Percentiles rank a stretch among this genome's conserved stretches.
Conservation (phyloP, 306 rosid genomes). For the Prunus davidiana region DNA sequence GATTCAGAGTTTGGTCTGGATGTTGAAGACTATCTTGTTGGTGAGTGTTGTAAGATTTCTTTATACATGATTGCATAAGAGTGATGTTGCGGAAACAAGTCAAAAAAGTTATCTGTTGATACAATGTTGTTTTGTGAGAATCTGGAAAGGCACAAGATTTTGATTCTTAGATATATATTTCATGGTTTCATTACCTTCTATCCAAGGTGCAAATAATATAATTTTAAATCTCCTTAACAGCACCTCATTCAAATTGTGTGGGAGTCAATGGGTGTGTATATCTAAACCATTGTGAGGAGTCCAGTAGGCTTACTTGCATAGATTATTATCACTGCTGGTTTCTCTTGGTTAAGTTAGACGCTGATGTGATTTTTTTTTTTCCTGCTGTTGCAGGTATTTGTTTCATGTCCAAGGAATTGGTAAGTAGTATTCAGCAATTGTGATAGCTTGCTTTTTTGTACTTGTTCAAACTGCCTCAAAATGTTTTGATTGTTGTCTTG, state of each 20-base stretch:
- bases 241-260: not conserved
- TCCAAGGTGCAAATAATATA: not conserved
- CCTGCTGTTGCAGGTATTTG: slow-evolving; percentile 68
- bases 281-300: not conserved
- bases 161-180: not conserved
- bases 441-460: slow-evolving; percentile 1
- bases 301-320: not conserved
- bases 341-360: not conserved
- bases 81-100: slow-evolving; percentile 9
- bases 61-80: slow-evolving; percentile 1
- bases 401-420: slow-evolving; percentile 96
- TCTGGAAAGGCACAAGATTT: not conserved
- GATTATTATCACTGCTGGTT: not conserved
- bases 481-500: not conserved
- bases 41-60: slow-evolving; percentile 45
- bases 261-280: not conserved
- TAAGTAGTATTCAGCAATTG: slow-evolving; percentile 35
- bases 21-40: slow-evolving; percentile 83
- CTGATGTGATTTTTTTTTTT: slow-evolving; percentile 33
- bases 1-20: slow-evolving; percentile 71
- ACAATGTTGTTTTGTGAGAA: not conserved
- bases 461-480: not conserved
- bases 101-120: not conserved
- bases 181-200: not conserved
- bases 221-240: not conserved